Conservation (phyloP, 345 rosid species). For the Heritiera littoralis region DNA sequence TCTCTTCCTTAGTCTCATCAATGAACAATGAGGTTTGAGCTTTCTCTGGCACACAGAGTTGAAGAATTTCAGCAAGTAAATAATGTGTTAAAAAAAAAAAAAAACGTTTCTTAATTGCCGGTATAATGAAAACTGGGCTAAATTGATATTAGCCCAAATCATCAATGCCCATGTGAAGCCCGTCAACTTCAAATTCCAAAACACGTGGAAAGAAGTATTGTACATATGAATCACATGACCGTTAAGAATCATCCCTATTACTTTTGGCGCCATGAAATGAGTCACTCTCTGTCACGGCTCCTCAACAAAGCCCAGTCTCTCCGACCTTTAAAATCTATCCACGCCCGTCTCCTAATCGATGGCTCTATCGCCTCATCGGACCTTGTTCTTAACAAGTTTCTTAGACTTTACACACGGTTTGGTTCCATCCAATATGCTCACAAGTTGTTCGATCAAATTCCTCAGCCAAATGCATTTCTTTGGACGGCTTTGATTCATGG, state of each 20-base stretch:
- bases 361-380: conserved; percentile 18
- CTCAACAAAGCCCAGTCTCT: conserved; percentile 23
- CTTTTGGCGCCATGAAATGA: conserved; percentile 25
- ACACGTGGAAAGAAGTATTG: neutral
- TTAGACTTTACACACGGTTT: no score
- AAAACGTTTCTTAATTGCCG: no score
- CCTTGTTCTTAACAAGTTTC: neutral
- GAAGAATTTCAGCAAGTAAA: no score
- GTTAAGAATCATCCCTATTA: neutral
- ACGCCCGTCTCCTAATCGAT: conserved; percentile 21
- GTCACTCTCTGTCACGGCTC: conserved; percentile 12
- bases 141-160: neutral
- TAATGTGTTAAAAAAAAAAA: no score
- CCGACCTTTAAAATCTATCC: conserved; percentile 20
- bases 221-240: neutral
- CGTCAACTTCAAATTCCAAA: neutral
- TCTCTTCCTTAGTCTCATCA: no score
- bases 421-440: conserved; percentile 18
- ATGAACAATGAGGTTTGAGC: no score
- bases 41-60: no score
- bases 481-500: conserved; percentile 40
- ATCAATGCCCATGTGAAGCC: neutral
- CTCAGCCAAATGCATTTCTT: conserved; percentile 34
- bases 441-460: conserved; percentile 37
- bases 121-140: no score